These are phyloP conservation scores for Lichenothelia convexa DNA, from an alignment of 495 filamentous ascomycete genomes.

Conservation along the genomic window DNA sequence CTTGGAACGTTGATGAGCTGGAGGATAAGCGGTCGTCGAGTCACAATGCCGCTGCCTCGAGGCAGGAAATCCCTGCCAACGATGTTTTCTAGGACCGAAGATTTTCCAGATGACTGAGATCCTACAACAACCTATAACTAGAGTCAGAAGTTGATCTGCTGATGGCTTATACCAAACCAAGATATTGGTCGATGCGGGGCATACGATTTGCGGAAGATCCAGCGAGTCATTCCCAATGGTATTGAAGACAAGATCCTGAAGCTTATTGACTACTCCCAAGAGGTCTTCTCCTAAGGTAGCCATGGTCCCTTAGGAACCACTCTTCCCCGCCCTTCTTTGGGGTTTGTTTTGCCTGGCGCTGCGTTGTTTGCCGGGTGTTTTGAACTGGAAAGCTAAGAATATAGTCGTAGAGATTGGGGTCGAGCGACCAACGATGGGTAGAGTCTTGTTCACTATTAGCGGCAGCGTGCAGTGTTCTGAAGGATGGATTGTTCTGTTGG, in stretches of 20 bases:
- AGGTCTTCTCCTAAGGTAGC: constrained; percentile 76
- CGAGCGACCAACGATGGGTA: too few species aligned
- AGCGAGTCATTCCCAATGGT: constrained; percentile 98
- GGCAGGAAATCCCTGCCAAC: constrained; percentile 95
- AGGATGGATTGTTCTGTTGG: too few species aligned
- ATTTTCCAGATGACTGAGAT: constrained; percentile 96
- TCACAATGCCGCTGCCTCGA: constrained; percentile 92
- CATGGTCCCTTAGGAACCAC: too few species aligned
- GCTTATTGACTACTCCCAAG: constrained; percentile 80
- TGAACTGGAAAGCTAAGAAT: too few species aligned
- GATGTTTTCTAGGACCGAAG: constrained; percentile 98
- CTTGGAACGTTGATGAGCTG: constrained; percentile 95
- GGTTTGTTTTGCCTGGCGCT: too few species aligned
- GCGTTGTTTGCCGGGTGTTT: too few species aligned
- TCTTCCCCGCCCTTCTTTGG: too few species aligned
- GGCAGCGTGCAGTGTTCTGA: too few species aligned
- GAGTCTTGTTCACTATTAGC: too few species aligned
- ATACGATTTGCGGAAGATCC: constrained; percentile 93
- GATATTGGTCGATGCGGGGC: constrained; percentile 16
- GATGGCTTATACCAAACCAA: neutral
- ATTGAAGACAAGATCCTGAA: constrained; percentile 97
- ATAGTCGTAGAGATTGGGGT: too few species aligned
- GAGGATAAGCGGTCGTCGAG: constrained; percentile 78
- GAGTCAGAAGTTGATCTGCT: constrained; percentile 1
- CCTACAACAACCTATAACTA: constrained; percentile 75